These are phyloP conservation scores for Craterostigma plantagineum DNA, from an alignment of 257 asterid genomes.

Conservation along the genomic window DNA sequence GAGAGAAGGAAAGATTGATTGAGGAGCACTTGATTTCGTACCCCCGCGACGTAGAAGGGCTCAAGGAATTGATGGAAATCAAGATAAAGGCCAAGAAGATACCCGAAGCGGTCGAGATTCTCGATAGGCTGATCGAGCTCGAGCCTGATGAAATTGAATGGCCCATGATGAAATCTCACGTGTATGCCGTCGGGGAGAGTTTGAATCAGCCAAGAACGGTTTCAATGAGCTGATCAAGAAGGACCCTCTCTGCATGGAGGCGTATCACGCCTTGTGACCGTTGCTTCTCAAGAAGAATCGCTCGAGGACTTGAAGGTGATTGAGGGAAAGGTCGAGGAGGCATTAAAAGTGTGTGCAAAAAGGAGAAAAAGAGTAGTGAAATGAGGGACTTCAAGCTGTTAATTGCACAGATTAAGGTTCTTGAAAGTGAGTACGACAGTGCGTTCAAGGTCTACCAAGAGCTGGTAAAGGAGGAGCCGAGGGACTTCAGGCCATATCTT, in stretches of 20 bases:
- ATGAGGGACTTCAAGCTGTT: not conserved
- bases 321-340: not conserved
- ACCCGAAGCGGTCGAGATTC: not conserved
- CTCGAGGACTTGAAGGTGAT: not conserved
- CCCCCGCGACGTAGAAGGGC: not conserved
- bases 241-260: not conserved
- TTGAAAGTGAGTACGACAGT: not conserved
- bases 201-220: not conserved
- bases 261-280: not conserved
- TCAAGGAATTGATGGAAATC: not conserved
- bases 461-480: not conserved
- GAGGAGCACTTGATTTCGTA: conserved; percentile 9
- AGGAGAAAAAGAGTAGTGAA: not conserved
- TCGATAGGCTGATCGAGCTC: not conserved
- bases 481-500: not conserved
- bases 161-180: not conserved
- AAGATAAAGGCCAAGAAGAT: not conserved
- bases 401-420: not conserved
- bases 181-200: not conserved
- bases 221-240: not conserved
- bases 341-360: not conserved
- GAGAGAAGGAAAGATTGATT: conserved; percentile 2
- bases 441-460: not conserved
- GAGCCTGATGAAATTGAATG: not conserved
- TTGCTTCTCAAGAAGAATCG: not conserved